These are phyloP conservation scores for Vigna trinervia DNA, from an alignment of 306 rosid genomes.

Conservation along the genomic window DNA sequence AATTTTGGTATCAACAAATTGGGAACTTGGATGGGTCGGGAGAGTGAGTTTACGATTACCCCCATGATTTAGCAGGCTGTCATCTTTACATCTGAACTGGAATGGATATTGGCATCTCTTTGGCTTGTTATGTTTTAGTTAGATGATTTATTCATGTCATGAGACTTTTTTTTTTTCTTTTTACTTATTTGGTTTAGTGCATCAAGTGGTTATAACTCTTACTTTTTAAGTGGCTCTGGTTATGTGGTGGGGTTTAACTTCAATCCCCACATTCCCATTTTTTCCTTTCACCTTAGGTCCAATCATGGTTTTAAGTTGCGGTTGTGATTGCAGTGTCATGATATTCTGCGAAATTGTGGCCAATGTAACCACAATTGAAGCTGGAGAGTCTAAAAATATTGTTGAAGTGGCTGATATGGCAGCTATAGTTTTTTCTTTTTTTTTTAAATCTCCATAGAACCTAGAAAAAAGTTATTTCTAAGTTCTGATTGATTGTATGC, in stretches of 20 bases:
- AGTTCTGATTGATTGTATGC: constrained; percentile 20
- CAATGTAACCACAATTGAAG: not conserved
- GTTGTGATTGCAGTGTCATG: not conserved
- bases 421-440: not conserved
- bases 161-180: not conserved
- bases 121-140: constrained; percentile 10
- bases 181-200: not conserved
- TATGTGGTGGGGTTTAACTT: not conserved
- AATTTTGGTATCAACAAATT: not conserved
- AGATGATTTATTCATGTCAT: not conserved
- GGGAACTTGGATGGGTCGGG: constrained; percentile 8
- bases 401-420: too few species aligned
- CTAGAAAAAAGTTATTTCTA: constrained; percentile 16
- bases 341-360: not conserved
- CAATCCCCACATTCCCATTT: constrained; percentile 9
- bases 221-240: not conserved
- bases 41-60: not conserved
- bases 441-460: not conserved
- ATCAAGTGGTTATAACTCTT: not conserved
- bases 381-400: not conserved
- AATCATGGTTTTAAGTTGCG: not conserved
- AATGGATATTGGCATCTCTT: constrained; percentile 3
- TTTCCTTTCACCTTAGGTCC: not conserved
- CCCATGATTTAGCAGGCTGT: not conserved
- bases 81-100: constrained; percentile 14